A percentile compares a stretch with the other conserved stretches of the same genome.
phyloP scores from a whole-genome alignment of 2,329 filamentous ascomycete genomes.

The Penicillium verrucosum region DNA sequence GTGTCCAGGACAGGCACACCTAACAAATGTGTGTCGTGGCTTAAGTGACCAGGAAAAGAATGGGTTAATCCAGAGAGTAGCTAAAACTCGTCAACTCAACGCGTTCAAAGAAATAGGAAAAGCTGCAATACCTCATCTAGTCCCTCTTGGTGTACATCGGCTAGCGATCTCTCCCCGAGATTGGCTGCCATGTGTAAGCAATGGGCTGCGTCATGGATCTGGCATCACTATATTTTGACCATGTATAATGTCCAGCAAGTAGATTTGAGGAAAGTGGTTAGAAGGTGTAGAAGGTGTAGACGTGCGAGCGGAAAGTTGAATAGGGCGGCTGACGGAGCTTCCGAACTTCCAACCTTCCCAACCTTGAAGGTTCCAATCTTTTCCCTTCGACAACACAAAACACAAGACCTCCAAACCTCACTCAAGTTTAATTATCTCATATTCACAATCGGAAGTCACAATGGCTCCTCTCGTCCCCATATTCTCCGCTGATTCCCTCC shows the following conservation, averaged over 20 bases:
- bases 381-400: neutral
- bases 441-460: conserved; percentile 7
- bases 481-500: conserved; percentile 53
- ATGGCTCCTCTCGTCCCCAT: conserved; percentile 58
- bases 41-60: conserved; percentile 21
- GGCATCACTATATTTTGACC: conserved; percentile 46
- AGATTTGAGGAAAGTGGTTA: neutral
- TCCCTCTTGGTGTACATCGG: conserved; percentile 48
- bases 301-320: neutral
- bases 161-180: conserved; percentile 54
- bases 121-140: conserved; percentile 48
- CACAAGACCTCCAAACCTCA: neutral
- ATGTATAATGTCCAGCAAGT: neutral
- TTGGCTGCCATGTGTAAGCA: conserved; percentile 36
- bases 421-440: neutral
- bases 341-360: conserved; percentile 1
- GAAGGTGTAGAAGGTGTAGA: neutral
- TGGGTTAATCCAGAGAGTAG: conserved; percentile 31
- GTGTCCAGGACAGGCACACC: conserved; percentile 49
- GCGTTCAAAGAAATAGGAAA: neutral
- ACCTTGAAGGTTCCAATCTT: neutral
- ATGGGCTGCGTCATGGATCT: conserved; percentile 30
- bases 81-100: conserved; percentile 6
- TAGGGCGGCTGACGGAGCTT: conserved; percentile 3
- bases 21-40: conserved; percentile 29